phyloP scores from a whole-genome alignment of 176 grass and related monocot species.

The Luzula sylvatica region DNA sequence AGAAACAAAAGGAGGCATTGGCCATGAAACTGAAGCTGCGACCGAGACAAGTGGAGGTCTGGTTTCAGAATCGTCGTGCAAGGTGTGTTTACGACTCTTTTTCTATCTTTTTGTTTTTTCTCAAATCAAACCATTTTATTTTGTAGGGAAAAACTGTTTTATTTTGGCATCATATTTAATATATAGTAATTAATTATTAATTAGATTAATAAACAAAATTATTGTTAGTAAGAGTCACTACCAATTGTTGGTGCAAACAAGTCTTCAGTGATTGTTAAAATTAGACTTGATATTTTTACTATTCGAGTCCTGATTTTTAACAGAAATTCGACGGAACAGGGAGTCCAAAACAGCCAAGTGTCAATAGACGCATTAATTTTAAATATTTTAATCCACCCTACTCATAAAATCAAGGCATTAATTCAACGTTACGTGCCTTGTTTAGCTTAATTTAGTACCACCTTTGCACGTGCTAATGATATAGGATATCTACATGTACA shows the following conservation, averaged over 20 bases:
- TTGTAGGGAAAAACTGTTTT: too few relatives aligned
- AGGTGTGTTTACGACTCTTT: conserved; percentile 39
- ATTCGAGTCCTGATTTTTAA: too few relatives aligned
- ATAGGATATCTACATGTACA: conserved; percentile 12
- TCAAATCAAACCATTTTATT: too few relatives aligned
- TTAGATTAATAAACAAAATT: too few relatives aligned
- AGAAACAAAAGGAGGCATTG: conserved; percentile 96
- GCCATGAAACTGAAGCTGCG: conserved; percentile 77
- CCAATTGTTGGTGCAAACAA: too few relatives aligned
- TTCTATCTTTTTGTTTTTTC: neutral
- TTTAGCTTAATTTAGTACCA: conserved; percentile 9
- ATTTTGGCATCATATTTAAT: too few relatives aligned
- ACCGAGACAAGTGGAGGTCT: conserved; percentile 94
- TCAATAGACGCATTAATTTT: neutral
- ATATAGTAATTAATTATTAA: too few relatives aligned
- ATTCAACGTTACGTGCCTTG: conserved; percentile 1
- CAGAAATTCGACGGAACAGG: conserved; percentile 8
- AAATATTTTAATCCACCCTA: conserved; percentile 10
- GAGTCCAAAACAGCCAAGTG: conserved; percentile 8
- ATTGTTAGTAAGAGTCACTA: too few relatives aligned
- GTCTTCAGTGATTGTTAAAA: too few relatives aligned
- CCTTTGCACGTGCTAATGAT: conserved; percentile 24
- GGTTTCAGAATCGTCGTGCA: conserved; percentile 98
- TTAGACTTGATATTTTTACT: too few relatives aligned
- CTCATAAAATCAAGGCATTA: conserved; percentile 20